Conservation (phyloP, 768 basidiomycete genomes). For the Floccularia luteovirens region DNA sequence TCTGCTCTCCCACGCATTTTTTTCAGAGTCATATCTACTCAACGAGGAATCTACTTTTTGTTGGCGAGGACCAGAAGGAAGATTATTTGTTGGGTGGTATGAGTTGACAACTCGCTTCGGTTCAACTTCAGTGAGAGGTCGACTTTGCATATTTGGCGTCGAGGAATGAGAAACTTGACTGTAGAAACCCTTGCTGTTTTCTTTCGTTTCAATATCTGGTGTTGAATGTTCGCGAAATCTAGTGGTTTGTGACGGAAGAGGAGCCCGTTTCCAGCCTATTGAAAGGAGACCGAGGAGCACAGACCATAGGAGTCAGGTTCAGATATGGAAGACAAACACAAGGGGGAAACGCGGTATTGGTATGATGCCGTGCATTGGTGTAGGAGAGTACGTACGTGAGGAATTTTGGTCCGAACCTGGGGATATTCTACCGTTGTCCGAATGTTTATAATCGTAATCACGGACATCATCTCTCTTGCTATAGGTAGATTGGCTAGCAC, state of each 20-base stretch:
- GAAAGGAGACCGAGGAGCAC: slow-evolving; percentile 4
- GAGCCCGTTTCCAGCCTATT: slow-evolving; percentile 30
- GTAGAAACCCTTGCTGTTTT: too few relatives aligned
- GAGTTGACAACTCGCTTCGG: neutral
- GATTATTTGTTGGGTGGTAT: neutral
- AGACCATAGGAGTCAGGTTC: slow-evolving; percentile 5
- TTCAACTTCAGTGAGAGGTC: too few relatives aligned
- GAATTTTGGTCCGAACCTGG: too few relatives aligned
- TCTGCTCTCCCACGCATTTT: too few relatives aligned
- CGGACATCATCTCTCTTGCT: too few relatives aligned
- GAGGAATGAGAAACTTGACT: too few relatives aligned
- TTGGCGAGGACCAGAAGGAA: neutral
- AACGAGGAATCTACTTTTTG: slow-evolving; percentile 5
- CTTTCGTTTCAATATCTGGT: slow-evolving; percentile 5
- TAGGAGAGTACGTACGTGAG: slow-evolving; percentile 24
- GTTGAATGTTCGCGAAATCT: slow-evolving; percentile 23
- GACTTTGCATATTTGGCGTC: too few relatives aligned
- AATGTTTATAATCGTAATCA: too few relatives aligned
- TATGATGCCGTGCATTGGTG: slow-evolving; percentile 12
- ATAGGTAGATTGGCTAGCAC: too few relatives aligned
- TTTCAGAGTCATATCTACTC: too few relatives aligned
- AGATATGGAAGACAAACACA: slow-evolving; percentile 7
- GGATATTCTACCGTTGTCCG: too few relatives aligned
- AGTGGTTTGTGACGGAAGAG: slow-evolving; percentile 35
- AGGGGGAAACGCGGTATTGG: slow-evolving; percentile 11